Evolutionary conservation across 1,284 basidiomycete species (phyloP), one percentile per base, ranked within the genome.

Genomic region (Ceratorhiza oryzae-sativae): DNA sequence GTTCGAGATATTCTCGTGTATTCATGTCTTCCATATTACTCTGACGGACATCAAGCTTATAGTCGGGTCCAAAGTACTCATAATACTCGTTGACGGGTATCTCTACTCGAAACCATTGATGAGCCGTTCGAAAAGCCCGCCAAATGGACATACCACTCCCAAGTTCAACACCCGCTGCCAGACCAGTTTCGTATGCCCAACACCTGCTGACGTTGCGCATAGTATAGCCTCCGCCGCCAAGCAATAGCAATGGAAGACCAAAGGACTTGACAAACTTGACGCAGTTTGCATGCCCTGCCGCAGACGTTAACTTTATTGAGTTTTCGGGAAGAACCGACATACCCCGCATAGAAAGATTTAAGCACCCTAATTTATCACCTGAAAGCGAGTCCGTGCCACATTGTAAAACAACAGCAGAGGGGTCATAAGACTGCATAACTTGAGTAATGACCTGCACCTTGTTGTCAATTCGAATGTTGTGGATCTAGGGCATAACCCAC

Each of bases 361-460:
- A 89, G 76, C 94, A 94, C 0, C 97, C 97, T 0, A 99, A 85
- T 78, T 97, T 96, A 79, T 99, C 97, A 12, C 97, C 97, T 0
- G 96, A 94, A 18, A 99, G 83, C 0, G 97, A 98, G 80, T 99
- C 97, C n/a, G 95, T 96, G 9, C 97, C 97, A 79, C 97, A 99
- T 80, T 99, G 97, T 20, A 99, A 83, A 1, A 99, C 97, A 60
- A 99, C 92, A 0, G 97, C 97, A 2, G 93, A 93, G 0, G 97
- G 97, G 77, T 95, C 90, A 77, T 98, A 99, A 68, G 91, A 90
- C 77, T 97, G 92, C 92, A 99, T 98, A 49, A 99, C 95, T 81
- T 94, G 87, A 76, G 84, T 88, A 76, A 99, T 98, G 36, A 98
- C 93, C 94, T 97, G 39, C 5, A 55, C 6, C 23, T 13, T 1